A percentile compares a stretch with the other conserved stretches of the same genome.
Evolutionary conservation across 73 alveolate species (phyloP).

Genomic region (Breviolum minutum): DNA sequence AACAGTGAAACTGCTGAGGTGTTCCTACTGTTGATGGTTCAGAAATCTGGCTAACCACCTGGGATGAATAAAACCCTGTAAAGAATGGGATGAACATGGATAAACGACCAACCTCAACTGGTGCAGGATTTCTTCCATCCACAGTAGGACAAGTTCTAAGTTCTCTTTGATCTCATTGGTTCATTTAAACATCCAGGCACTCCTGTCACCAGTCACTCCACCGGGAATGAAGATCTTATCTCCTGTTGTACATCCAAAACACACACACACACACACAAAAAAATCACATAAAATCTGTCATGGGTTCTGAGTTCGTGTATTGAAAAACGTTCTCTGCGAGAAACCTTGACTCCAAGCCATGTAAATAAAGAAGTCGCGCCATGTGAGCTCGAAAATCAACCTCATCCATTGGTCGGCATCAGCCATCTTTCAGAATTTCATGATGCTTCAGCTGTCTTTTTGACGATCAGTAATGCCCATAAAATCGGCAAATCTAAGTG

Average conservation of each 20-base stretch:
- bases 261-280: neutral
- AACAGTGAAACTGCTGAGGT: neutral
- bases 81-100: too few species aligned
- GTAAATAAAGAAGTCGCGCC: slow-evolving; percentile 95
- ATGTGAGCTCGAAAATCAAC: slow-evolving; percentile 90
- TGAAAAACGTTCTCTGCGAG: neutral
- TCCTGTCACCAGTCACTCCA: slow-evolving; percentile 90
- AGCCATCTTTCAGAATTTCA: neutral
- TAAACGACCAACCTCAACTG: too few species aligned
- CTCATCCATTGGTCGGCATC: neutral
- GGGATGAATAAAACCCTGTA: too few species aligned
- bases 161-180: too few species aligned
- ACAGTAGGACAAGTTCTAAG: too few species aligned
- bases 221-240: slow-evolving; percentile 77
- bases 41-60: too few species aligned
- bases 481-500: neutral
- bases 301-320: neutral
- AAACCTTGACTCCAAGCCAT: slow-evolving; percentile 94
- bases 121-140: too few species aligned
- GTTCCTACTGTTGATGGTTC: too few species aligned
- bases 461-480: neutral
- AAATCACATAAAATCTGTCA: neutral
- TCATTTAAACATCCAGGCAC: neutral
- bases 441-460: neutral
- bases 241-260: neutral